Conservation (phyloP, 2,329 filamentous ascomycete genomes). For the Phaeosphaeria sp. region DNA sequence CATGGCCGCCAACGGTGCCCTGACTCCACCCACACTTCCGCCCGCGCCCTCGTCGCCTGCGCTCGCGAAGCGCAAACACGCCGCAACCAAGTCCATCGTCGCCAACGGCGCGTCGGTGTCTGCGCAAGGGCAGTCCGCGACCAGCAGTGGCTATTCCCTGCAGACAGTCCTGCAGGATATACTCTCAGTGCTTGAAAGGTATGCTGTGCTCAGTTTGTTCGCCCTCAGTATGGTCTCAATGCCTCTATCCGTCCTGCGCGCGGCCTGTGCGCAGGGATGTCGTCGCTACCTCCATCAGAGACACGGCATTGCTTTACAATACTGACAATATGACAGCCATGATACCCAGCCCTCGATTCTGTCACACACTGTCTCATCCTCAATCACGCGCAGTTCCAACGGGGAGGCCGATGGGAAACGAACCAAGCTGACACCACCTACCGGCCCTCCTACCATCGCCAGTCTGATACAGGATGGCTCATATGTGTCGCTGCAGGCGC, state of each 20-base stretch:
- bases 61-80: slow-evolving; percentile 55
- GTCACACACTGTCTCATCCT: slow-evolving; percentile 42
- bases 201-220: slow-evolving; percentile 5
- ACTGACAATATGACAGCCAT: slow-evolving; percentile 39
- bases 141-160: slow-evolving; percentile 32
- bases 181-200: slow-evolving; percentile 51
- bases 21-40: slow-evolving; percentile 41
- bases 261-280: not conserved
- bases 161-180: slow-evolving; percentile 50
- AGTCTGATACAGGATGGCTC: slow-evolving; percentile 45
- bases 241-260: not conserved
- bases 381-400: slow-evolving; percentile 38
- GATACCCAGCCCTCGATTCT: slow-evolving; percentile 58
- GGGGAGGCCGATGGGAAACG: slow-evolving; percentile 55
- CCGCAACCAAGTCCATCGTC: slow-evolving; percentile 38
- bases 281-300: not conserved
- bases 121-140: slow-evolving; percentile 21
- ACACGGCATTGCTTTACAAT: not conserved
- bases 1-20: slow-evolving; percentile 47
- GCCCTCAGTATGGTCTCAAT: not conserved
- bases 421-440: slow-evolving; percentile 48
- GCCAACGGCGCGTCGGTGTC: slow-evolving; percentile 38
- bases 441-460: slow-evolving; percentile 44
- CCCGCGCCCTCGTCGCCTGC: slow-evolving; percentile 38
- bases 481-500: slow-evolving; percentile 52